phyloP scores from a whole-genome alignment of 2,329 filamentous ascomycete species.

The Trichoderma sp. region DNA sequence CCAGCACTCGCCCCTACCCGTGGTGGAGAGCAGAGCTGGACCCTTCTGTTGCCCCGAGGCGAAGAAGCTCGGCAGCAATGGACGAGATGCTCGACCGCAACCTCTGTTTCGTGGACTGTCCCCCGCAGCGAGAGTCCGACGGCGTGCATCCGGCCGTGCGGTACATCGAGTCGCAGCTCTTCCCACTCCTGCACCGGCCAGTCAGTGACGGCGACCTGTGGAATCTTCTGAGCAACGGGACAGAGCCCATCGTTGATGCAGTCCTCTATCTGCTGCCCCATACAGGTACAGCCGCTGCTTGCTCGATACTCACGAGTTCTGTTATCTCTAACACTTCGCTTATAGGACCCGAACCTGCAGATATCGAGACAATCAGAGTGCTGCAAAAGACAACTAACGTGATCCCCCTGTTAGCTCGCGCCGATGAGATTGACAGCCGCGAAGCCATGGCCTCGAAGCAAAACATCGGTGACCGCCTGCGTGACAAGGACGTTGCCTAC shows the following conservation, averaged over 20 bases:
- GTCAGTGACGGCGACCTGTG: slow-evolving; percentile 74
- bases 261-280: slow-evolving; percentile 80
- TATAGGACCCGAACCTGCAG: slow-evolving; percentile 45
- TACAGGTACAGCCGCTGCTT: slow-evolving; percentile 54
- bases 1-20: slow-evolving; percentile 82
- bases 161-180: slow-evolving; percentile 65
- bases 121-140: slow-evolving; percentile 54
- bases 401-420: slow-evolving; percentile 76
- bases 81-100: slow-evolving; percentile 87
- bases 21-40: slow-evolving; percentile 86
- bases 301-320: not conserved
- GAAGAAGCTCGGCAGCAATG: slow-evolving; percentile 62
- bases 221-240: slow-evolving; percentile 75
- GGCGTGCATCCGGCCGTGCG: slow-evolving; percentile 59
- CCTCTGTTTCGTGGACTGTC: slow-evolving; percentile 88
- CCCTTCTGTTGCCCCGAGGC: slow-evolving; percentile 55
- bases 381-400: slow-evolving; percentile 78
- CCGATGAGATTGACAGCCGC: slow-evolving; percentile 66
- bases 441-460: slow-evolving; percentile 63
- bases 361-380: slow-evolving; percentile 71
- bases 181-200: slow-evolving; percentile 50
- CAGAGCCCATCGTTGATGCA: slow-evolving; percentile 80
- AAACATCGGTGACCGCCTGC: slow-evolving; percentile 58
- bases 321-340: slow-evolving; percentile 10
- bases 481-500: slow-evolving; percentile 58